Percentiles rank a stretch among this genome's conserved stretches.
These are phyloP conservation scores for Amanita thiersii DNA, from an alignment of 768 basidiomycete species.

Conservation along the genomic window DNA sequence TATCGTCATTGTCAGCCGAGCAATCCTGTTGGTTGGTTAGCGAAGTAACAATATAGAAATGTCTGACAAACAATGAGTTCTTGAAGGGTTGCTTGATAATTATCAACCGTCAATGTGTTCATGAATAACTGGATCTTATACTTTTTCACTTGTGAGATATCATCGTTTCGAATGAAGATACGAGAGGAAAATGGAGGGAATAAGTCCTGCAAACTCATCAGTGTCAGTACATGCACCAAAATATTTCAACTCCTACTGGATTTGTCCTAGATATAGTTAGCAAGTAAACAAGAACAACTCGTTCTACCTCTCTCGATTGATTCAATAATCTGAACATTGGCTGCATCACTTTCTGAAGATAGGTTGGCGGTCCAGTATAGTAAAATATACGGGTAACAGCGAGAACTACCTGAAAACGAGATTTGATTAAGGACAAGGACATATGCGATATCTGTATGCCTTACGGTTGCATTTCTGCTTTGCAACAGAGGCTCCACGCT, in stretches of 20 bases:
- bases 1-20: constrained; percentile 68
- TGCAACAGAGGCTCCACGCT: constrained; percentile 74
- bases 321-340: constrained; percentile 73
- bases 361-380: constrained; percentile 57
- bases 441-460: constrained; percentile 15
- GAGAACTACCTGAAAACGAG: constrained; percentile 57
- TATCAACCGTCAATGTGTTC: constrained; percentile 57
- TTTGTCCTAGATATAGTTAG: constrained; percentile 51
- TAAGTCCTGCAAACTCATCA: constrained; percentile 36
- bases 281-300: constrained; percentile 68
- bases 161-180: constrained; percentile 65
- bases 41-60: not conserved
- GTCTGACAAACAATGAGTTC: constrained; percentile 70
- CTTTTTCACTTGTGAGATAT: constrained; percentile 57
- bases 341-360: constrained; percentile 47
- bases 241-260: constrained; percentile 43
- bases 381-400: constrained; percentile 69
- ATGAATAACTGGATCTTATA: constrained; percentile 71
- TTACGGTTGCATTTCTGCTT: constrained; percentile 81
- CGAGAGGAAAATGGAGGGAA: constrained; percentile 55
- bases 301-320: constrained; percentile 62
- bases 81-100: constrained; percentile 60
- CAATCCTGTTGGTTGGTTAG: constrained; percentile 49
- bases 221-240: not conserved
- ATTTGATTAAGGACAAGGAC: constrained; percentile 3